These are phyloP conservation scores for Epichloe elymi DNA, from an alignment of 2,329 filamentous ascomycete species.

Conservation along the genomic window DNA sequence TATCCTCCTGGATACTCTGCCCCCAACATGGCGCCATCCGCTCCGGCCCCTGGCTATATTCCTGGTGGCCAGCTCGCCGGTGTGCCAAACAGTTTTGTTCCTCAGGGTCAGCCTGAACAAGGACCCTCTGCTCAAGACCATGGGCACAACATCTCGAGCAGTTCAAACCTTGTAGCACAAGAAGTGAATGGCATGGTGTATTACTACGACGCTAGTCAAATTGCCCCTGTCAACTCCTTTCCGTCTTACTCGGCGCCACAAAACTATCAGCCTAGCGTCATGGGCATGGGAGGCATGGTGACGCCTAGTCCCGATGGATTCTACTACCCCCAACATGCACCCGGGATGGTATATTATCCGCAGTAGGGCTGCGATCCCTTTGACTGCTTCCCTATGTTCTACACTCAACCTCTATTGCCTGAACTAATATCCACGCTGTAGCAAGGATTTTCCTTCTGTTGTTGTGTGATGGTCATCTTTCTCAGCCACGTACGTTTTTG, in stretches of 20 bases:
- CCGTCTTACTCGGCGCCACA: constrained; percentile 34
- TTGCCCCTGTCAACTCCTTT: constrained; percentile 40
- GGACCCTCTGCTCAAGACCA: constrained; percentile 18
- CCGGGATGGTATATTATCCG: constrained; percentile 47
- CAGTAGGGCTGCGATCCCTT: constrained; percentile 31
- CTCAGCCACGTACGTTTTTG: background rate
- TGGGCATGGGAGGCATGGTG: constrained; percentile 71
- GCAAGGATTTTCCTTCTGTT: background rate
- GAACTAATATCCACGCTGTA: constrained; percentile 19
- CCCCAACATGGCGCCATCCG: constrained; percentile 37
- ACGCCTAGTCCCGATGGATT: constrained; percentile 55
- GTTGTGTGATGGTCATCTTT: background rate
- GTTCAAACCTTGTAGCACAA: constrained; percentile 53
- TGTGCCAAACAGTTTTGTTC: constrained; percentile 27
- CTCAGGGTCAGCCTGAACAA: constrained; percentile 28
- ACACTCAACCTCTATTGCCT: constrained; percentile 13
- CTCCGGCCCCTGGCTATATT: constrained; percentile 42
- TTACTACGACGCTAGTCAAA: constrained; percentile 73
- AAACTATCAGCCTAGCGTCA: constrained; percentile 42
- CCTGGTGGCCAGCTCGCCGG: constrained; percentile 36
- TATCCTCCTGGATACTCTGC: constrained; percentile 43
- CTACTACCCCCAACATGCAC: constrained; percentile 50
- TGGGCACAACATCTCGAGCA: constrained; percentile 13
- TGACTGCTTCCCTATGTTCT: constrained; percentile 10
- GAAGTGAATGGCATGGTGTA: constrained; percentile 95